phyloP scores from a whole-genome alignment of 2,329 filamentous ascomycete genomes.

The Epichloe baconii region DNA sequence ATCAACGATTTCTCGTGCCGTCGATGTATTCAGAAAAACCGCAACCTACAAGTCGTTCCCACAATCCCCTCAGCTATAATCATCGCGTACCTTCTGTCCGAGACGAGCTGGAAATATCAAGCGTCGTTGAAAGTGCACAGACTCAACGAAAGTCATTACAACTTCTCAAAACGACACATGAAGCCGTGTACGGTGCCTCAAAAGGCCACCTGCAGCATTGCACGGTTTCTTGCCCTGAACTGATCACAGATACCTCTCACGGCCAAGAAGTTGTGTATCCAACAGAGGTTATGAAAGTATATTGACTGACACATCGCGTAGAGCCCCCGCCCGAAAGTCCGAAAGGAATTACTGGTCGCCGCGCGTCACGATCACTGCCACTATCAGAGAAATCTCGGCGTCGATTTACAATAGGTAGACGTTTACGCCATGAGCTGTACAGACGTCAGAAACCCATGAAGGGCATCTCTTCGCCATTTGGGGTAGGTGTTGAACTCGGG shows the following conservation, averaged over 20 bases:
- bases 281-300: not conserved
- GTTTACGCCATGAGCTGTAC: slow-evolving; percentile 1
- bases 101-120: not conserved
- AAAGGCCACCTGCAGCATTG: not conserved
- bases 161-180: not conserved
- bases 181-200: not conserved
- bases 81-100: not conserved
- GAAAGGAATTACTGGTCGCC: not conserved
- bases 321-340: not conserved
- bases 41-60: not conserved
- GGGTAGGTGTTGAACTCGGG: slow-evolving; percentile 7
- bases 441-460: slow-evolving; percentile 5
- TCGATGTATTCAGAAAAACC: not conserved
- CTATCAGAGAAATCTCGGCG: not conserved
- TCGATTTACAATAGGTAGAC: not conserved
- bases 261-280: not conserved
- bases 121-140: not conserved
- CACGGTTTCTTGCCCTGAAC: slow-evolving; percentile 6
- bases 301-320: not conserved
- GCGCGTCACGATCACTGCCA: slow-evolving; percentile 3
- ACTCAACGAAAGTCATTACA: not conserved
- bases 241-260: not conserved
- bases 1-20: not conserved
- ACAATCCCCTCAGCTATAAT: not conserved
- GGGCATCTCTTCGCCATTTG: not conserved